These are phyloP conservation scores for Trichophyton mentagrophytes DNA, from an alignment of 2,329 filamentous ascomycete species.

Conservation along the genomic window DNA sequence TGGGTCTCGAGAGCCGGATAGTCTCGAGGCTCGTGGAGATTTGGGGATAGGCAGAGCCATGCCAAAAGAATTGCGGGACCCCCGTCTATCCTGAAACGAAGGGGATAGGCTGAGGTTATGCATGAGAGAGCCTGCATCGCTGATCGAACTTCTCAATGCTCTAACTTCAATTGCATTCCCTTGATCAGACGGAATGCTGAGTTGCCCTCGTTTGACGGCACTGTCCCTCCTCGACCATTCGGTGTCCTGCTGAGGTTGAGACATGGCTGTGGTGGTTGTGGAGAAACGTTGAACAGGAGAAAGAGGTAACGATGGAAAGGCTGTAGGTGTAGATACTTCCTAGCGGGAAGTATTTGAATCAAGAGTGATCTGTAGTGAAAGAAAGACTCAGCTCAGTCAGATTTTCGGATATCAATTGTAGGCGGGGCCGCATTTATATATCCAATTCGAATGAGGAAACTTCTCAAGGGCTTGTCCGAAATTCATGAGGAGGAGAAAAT, in stretches of 20 bases:
- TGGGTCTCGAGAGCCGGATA: slow-evolving; percentile 48
- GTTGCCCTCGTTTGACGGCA: slow-evolving; percentile 11
- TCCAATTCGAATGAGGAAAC: background rate
- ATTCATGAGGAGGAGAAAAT: background rate
- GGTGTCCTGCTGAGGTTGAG: slow-evolving; percentile 5
- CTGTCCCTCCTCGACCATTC: slow-evolving; percentile 7
- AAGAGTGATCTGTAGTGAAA: background rate
- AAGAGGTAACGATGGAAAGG: background rate
- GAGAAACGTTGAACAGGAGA: background rate
- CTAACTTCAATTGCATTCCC: slow-evolving; percentile 55
- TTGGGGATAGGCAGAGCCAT: slow-evolving; percentile 59
- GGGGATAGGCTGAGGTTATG: slow-evolving; percentile 57
- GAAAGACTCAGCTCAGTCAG: background rate
- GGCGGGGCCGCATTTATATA: background rate
- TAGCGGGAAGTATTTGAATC: background rate
- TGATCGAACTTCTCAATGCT: slow-evolving; percentile 53
- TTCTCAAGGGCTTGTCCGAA: background rate
- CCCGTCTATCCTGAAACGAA: slow-evolving; percentile 53
- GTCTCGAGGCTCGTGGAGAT: slow-evolving; percentile 54
- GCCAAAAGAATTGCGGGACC: slow-evolving; percentile 65
- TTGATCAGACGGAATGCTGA: slow-evolving; percentile 33
- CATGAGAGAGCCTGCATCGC: slow-evolving; percentile 57
- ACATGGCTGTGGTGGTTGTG: background rate
- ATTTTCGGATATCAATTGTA: background rate
- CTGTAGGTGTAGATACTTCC: background rate